phyloP scores from a whole-genome alignment of 441 rosid genomes.

The Aquilaria agallochum region DNA sequence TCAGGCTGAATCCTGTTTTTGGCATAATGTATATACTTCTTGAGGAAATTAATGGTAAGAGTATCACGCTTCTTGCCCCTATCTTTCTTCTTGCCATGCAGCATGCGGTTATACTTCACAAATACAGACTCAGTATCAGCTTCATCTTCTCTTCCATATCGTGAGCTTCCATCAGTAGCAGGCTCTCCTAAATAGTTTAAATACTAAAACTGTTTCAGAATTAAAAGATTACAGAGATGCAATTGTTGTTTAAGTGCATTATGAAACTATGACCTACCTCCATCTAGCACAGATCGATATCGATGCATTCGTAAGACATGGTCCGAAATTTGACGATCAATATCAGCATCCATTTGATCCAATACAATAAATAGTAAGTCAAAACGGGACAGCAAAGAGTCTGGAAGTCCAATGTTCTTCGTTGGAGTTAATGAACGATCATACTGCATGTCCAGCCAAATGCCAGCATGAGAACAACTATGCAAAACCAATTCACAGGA shows the following conservation, averaged over 20 bases:
- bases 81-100: slow-evolving; percentile 75
- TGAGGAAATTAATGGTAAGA: slow-evolving; percentile 81
- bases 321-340: slow-evolving; percentile 83
- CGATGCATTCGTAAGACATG: slow-evolving; percentile 98
- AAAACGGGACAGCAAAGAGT: slow-evolving; percentile 98
- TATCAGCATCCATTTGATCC: slow-evolving; percentile 99
- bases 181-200: slow-evolving; percentile 50
- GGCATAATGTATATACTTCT: slow-evolving; percentile 96
- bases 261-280: slow-evolving; percentile 43
- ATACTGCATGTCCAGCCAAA: slow-evolving; percentile 50
- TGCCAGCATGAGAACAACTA: slow-evolving; percentile 9
- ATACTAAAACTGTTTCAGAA: slow-evolving; percentile 17
- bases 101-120: slow-evolving; percentile 86
- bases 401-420: slow-evolving; percentile 99
- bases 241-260: slow-evolving; percentile 5
- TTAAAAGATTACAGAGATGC: background rate
- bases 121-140: slow-evolving; percentile 75
- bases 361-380: slow-evolving; percentile 90
- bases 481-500: background rate
- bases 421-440: slow-evolving; percentile 98
- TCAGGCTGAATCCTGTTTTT: slow-evolving; percentile 95
- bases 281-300: slow-evolving; percentile 66
- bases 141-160: slow-evolving; percentile 82
- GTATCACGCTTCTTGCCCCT: slow-evolving; percentile 76
- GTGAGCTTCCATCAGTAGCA: slow-evolving; percentile 52